Evolutionary conservation across 371 early-diverging fungal species (phyloP), one percentile per base, ranked within the genome.

Genomic region (Lichtheimia ramosa): DNA sequence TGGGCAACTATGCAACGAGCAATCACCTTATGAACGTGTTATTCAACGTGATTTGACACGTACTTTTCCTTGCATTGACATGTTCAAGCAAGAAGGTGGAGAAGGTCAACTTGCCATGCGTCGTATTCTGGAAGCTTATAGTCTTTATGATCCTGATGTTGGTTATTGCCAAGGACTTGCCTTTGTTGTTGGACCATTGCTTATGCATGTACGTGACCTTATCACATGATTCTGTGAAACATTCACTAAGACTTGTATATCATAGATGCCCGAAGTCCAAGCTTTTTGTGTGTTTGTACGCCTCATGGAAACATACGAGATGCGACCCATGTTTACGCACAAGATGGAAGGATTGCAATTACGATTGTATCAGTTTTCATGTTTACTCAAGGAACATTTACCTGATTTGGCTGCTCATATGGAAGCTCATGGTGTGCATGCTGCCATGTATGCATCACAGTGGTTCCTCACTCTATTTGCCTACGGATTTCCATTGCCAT

Each of bases 141-240:
- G 91, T 43, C 66, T 94, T 23, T 96, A 93, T 58, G 97, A 97
- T 73, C 62, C 85, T 5, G 87, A 92, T 64, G 90, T 96, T 16
- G 98, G 98, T 10, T 93, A 97, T 74, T 96, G 96, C 72, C 97
- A 97, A 78, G 97, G 97, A 8, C 80, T 96, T 16, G 89, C 94
- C 12, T 96, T 96, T 69, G 73, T 97, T 41, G 95, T 91, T 4
- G 97, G 94, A 1, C 91, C 95, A 12, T 62, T 97, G 63, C 74
- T 97, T 51, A 81, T 95, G 77, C 91, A 94, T 71, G 90, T 87
- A 81, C 73, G 81, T 51, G 15, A 34, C 24, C 41, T 54, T 7
- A 16, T 16, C 25, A 21, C 54, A 39, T 27, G 15, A 54, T 39
- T 27, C 8, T 16, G 24, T 40, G n/a, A 27, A 39, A n/a, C 43